A percentile compares a stretch with the other conserved stretches of the same genome.
These are phyloP conservation scores for Boechera divaricarpa DNA, from an alignment of 345 rosid species.

Conservation along the genomic window DNA sequence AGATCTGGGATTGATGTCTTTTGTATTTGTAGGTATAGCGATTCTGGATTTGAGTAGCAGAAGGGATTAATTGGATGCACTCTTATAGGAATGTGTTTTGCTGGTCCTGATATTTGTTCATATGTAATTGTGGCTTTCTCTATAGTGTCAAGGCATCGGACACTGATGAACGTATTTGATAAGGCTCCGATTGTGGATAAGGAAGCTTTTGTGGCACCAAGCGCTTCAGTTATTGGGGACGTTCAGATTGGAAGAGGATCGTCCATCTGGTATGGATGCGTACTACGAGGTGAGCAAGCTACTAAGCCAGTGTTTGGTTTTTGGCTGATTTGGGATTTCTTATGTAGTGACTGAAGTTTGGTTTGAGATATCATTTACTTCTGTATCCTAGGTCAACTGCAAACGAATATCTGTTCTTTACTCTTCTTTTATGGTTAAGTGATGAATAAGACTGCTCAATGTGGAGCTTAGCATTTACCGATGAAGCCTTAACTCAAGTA, in stretches of 20 bases:
- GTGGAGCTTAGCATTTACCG: conserved; percentile 22
- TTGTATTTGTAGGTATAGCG: not conserved
- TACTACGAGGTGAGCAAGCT: conserved; percentile 74
- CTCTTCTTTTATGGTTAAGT: conserved; percentile 9
- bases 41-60: not conserved
- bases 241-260: conserved; percentile 84
- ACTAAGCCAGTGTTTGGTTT: conserved; percentile 9
- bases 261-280: conserved; percentile 96
- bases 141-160: conserved; percentile 90
- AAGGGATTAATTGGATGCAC: conserved; percentile 10
- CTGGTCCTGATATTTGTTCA: not conserved
- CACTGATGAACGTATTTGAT: conserved; percentile 89
- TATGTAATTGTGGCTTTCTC: conserved; percentile 26
- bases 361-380: conserved; percentile 7
- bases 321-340: conserved; percentile 26
- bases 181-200: conserved; percentile 81
- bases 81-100: conserved; percentile 20
- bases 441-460: conserved; percentile 16
- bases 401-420: not conserved
- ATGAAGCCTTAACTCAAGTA: not conserved
- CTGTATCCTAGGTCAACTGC: conserved; percentile 19
- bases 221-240: conserved; percentile 89
- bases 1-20: conserved; percentile 30
- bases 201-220: conserved; percentile 91
- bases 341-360: not conserved